phyloP scores from a whole-genome alignment of 1,139 yeast genomes.

The Yamadazyma sp. region DNA sequence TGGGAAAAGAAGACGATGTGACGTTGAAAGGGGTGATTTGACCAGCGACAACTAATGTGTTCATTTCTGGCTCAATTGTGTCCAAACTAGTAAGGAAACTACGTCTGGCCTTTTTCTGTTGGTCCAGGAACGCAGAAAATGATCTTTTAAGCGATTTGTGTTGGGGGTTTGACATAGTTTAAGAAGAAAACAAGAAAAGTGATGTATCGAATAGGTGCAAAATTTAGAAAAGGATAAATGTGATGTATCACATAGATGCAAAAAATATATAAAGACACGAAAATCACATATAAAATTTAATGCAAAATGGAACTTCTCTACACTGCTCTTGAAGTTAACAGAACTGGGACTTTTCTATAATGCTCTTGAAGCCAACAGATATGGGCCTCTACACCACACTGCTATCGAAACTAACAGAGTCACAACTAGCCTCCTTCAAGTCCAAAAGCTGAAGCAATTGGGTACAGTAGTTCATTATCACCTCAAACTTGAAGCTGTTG shows the following conservation, averaged over 20 bases:
- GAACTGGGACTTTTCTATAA: too few species aligned
- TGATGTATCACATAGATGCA: constrained; percentile 3
- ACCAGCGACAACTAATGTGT: not conserved
- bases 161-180: not conserved
- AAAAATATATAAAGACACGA: not conserved
- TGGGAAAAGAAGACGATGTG: not conserved
- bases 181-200: not conserved
- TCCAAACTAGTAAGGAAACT: constrained; percentile 9
- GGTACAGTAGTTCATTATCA: constrained; percentile 10
- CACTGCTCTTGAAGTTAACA: constrained; percentile 7
- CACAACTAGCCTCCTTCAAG: not conserved
- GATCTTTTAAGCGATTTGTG: constrained; percentile 8
- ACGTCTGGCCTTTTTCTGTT: constrained; percentile 4
- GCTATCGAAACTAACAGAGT: constrained; percentile 8
- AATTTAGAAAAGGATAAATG: not conserved
- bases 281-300: too few species aligned
- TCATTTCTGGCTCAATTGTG: constrained; percentile 4
- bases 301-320: not conserved
- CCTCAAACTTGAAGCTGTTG: constrained; percentile 9
- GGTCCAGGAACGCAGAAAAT: constrained; percentile 5
- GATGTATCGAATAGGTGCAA: too few species aligned
- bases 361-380: too few species aligned
- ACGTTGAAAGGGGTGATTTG: not conserved
- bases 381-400: constrained; percentile 2
- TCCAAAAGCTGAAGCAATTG: constrained; percentile 3